These are phyloP conservation scores for Lasiodiplodia gonubiensis DNA, from an alignment of 2,329 filamentous ascomycete species.

Conservation along the genomic window DNA sequence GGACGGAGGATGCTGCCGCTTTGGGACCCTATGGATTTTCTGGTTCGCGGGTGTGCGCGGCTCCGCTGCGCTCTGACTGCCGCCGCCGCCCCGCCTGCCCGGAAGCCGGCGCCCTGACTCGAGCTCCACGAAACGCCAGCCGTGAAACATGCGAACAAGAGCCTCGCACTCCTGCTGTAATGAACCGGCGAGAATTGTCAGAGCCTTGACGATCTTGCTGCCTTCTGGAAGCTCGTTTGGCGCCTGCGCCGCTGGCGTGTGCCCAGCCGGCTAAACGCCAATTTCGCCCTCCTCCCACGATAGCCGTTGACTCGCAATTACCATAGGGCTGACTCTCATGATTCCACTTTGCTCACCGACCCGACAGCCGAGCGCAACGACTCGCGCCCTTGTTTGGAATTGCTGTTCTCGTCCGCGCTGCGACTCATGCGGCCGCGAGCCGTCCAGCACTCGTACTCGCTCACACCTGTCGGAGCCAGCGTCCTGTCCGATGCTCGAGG, in stretches of 20 bases:
- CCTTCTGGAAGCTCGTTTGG: background rate
- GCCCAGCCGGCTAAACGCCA: background rate
- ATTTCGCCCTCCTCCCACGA: background rate
- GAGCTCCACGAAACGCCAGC: background rate
- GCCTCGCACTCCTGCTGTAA: background rate
- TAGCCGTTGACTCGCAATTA: slow-evolving; percentile 10
- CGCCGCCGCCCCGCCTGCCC: slow-evolving; percentile 18
- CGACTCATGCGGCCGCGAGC: background rate
- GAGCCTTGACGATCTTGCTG: background rate
- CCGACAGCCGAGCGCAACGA: background rate
- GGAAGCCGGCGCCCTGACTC: slow-evolving; percentile 22
- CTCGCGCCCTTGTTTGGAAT: background rate
- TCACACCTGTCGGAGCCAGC: background rate
- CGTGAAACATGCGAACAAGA: slow-evolving; percentile 14
- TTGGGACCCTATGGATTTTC: slow-evolving; percentile 20
- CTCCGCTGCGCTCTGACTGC: slow-evolving; percentile 20
- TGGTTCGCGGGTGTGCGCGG: slow-evolving; percentile 24
- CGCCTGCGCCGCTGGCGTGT: background rate
- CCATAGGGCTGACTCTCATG: slow-evolving; percentile 14
- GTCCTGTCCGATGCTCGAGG: slow-evolving; percentile 10
- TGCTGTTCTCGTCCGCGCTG: background rate
- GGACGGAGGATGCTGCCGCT: slow-evolving; percentile 20
- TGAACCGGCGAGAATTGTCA: background rate
- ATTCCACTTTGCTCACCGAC: background rate
- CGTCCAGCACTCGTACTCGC: slow-evolving; percentile 7